A percentile compares a stretch with the other conserved stretches of the same genome.
These are phyloP conservation scores for Auriscalpium vulgare DNA, from an alignment of 768 basidiomycete genomes.

Conservation along the genomic window DNA sequence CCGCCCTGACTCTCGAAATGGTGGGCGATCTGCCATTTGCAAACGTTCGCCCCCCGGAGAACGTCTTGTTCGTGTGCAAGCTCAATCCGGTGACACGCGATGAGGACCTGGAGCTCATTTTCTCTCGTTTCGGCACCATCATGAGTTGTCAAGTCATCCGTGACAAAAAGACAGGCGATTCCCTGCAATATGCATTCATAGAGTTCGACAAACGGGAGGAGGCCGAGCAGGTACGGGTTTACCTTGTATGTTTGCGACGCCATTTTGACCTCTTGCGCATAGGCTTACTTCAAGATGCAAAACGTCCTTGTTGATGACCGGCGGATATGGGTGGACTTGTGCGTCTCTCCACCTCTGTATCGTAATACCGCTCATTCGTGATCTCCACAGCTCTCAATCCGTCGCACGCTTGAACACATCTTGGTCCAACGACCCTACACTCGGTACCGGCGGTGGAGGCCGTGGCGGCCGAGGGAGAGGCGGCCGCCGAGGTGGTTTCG, in stretches of 20 bases:
- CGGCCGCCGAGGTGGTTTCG: slow-evolving; percentile 41
- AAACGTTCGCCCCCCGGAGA: slow-evolving; percentile 95
- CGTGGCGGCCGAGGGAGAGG: slow-evolving; percentile 21
- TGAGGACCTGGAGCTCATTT: slow-evolving; percentile 96
- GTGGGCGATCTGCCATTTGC: slow-evolving; percentile 98
- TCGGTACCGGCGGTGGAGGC: slow-evolving; percentile 32
- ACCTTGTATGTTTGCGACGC: neutral
- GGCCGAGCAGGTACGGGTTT: slow-evolving; percentile 73
- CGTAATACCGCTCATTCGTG: neutral
- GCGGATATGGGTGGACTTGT: slow-evolving; percentile 99
- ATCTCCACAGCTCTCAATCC: slow-evolving; percentile 69
- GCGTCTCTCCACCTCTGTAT: slow-evolving; percentile 25
- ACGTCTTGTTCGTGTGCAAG: slow-evolving; percentile 98
- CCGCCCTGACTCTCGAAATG: slow-evolving; percentile 97
- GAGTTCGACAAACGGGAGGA: slow-evolving; percentile 93
- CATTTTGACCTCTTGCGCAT: neutral
- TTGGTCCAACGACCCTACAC: slow-evolving; percentile 74
- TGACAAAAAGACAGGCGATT: slow-evolving; percentile 94
- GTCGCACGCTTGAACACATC: slow-evolving; percentile 77
- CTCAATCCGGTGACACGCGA: slow-evolving; percentile 92
- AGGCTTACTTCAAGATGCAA: slow-evolving; percentile 99
- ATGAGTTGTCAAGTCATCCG: slow-evolving; percentile 97
- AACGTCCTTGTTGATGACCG: slow-evolving; percentile 97
- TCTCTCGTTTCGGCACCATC: slow-evolving; percentile 90
- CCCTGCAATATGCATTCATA: slow-evolving; percentile 95